Base-by-base conservation (phyloP, 1,284 basidiomycete genomes). In the Cutaneotrichosporon mucoides region DNA sequence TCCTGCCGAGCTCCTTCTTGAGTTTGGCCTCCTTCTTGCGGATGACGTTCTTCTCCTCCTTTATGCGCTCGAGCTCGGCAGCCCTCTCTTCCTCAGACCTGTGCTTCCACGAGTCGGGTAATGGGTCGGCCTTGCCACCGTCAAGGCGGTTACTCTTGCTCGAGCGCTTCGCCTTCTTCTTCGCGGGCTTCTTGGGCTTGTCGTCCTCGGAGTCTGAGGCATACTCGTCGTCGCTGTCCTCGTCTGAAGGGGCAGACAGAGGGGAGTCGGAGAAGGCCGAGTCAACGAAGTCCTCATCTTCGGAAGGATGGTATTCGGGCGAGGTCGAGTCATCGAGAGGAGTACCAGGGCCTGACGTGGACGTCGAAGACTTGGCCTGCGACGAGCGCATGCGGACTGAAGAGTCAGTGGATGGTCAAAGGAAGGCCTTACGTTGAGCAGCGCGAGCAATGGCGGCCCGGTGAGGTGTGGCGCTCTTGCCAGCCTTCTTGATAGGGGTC, bases 1-100 rank as follows among this genome's bases (percentile, higher is more conserved):
- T 85, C 38, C 90, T 83, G 6, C 88, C 88, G 6, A 91, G 78
- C 69, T 85, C 80, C 59, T 72, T 68, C 47, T 75, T 75, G 57
- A 88, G 68, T 44, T 73, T 79, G 40, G 65, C 70, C 70, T 88
- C 84, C 70, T 86, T 84, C 55, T 71, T 66, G 64, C 68, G 70
- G 53, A 76, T 62, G 11, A 69, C 57, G n/a, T 53, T 56, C 50
- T 60, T 60, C 55, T 69, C 55, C 12, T 54, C 55, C 43, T 59
- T 55, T 9, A 51, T 51, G 9, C 49, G 49, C 9, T 35, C 34
- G 4, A 43, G 40, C 49, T 59, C 48, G 7, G 11, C 36, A 6
- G 57, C 59, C 53, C 63, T 52, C 43, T 57, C 55, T 5, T 35
- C 53, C 44, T 11, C 11, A 3, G 37, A 16, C n/a, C 45, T 16